phyloP scores from a whole-genome alignment of 1,284 basidiomycete species.

The Leccinum idahoense region DNA sequence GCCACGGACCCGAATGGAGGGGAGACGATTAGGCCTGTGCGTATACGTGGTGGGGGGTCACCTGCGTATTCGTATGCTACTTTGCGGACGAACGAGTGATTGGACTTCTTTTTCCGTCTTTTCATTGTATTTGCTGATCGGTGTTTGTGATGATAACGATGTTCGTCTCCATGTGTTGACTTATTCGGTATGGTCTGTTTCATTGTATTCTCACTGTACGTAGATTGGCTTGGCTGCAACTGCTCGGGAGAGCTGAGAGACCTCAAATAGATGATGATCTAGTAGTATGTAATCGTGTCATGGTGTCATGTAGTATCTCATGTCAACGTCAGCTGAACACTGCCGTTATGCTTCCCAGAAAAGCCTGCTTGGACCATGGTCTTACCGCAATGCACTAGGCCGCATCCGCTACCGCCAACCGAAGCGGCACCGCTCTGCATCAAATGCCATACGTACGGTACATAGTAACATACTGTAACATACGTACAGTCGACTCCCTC shows the following conservation, averaged over 20 bases:
- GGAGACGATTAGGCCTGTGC: slow-evolving; percentile 16
- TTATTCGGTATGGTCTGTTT: slow-evolving; percentile 14
- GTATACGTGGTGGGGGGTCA: slow-evolving; percentile 12
- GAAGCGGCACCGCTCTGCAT: not conserved
- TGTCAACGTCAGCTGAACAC: not conserved
- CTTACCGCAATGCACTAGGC: not conserved
- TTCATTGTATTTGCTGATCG: not conserved
- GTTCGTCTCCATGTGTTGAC: slow-evolving; percentile 4
- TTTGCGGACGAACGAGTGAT: slow-evolving; percentile 15
- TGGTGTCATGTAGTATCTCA: not conserved
- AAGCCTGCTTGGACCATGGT: not conserved
- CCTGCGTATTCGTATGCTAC: slow-evolving; percentile 21
- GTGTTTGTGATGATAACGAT: not conserved
- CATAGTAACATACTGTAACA: not conserved
- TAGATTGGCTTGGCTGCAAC: slow-evolving; percentile 2
- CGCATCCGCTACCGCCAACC: not conserved
- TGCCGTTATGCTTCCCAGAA: not conserved
- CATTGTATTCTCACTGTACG: slow-evolving; percentile 7
- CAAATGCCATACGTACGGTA: not conserved
- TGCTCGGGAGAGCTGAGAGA: not conserved
- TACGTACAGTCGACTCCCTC: too few species aligned
- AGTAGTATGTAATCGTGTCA: not conserved
- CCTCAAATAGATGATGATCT: not conserved
- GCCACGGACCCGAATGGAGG: slow-evolving; percentile 24
- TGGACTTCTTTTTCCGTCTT: not conserved